Conservation (phyloP, 257 asterid genomes). For the Primulina huaijiensis region DNA sequence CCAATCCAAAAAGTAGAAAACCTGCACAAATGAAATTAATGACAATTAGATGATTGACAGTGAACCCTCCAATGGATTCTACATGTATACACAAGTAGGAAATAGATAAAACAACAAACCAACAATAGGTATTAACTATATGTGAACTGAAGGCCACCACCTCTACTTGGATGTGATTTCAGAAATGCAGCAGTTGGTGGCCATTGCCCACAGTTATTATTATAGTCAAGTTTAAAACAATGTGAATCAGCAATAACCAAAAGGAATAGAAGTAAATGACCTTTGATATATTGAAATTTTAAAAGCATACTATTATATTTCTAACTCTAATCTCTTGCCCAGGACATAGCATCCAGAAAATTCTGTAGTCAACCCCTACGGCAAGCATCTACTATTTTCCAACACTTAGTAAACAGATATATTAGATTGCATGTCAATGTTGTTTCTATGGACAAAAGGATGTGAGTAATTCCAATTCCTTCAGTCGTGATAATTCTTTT, state of each 20-base stretch:
- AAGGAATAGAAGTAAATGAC: background rate
- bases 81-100: conserved; percentile 15
- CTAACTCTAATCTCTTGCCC: conserved; percentile 15
- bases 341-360: conserved; percentile 15
- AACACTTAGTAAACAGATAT: background rate
- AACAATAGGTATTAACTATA: background rate
- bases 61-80: conserved; percentile 14
- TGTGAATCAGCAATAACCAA: conserved; percentile 13
- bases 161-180: conserved; percentile 20
- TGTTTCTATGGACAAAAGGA: conserved; percentile 4
- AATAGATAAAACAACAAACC: conserved; percentile 5
- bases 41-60: conserved; percentile 10
- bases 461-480: background rate
- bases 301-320: conserved; percentile 5
- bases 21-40: conserved; percentile 51
- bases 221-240: conserved; percentile 5
- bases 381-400: conserved; percentile 1
- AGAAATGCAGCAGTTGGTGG: conserved; percentile 15
- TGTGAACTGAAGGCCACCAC: conserved; percentile 6
- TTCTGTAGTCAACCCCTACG: conserved; percentile 13
- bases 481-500: background rate
- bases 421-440: background rate
- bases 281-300: background rate
- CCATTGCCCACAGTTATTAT: conserved; percentile 9
- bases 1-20: conserved; percentile 94